Conservation (phyloP, 2,329 filamentous ascomycete species). For the Alternaria sp. region DNA sequence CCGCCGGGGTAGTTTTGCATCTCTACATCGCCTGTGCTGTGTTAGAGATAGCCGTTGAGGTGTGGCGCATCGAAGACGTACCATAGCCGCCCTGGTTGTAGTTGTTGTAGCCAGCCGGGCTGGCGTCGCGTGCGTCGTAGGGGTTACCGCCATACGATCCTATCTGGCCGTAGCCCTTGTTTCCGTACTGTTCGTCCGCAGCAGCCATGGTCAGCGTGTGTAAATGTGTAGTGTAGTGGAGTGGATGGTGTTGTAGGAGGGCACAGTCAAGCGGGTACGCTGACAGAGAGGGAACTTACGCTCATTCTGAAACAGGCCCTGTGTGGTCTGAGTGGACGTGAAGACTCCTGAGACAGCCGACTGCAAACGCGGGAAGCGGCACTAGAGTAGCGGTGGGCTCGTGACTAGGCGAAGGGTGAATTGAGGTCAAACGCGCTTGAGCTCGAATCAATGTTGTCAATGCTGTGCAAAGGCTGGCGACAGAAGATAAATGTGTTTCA, state of each 20-base stretch:
- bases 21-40: constrained; percentile 60
- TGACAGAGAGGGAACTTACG: constrained; percentile 37
- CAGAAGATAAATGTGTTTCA: constrained; percentile 23
- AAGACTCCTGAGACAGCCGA: constrained; percentile 45
- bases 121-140: constrained; percentile 50
- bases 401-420: neutral
- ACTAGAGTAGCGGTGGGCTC: constrained; percentile 7
- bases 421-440: constrained; percentile 9
- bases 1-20: constrained; percentile 65
- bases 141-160: constrained; percentile 53
- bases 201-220: constrained; percentile 25
- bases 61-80: constrained; percentile 40
- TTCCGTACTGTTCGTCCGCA: constrained; percentile 48
- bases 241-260: constrained; percentile 9
- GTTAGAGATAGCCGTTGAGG: constrained; percentile 26
- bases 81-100: constrained; percentile 51
- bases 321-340: constrained; percentile 41
- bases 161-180: constrained; percentile 49
- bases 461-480: constrained; percentile 13
- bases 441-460: constrained; percentile 14
- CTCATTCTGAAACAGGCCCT: constrained; percentile 48
- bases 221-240: constrained; percentile 9
- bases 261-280: constrained; percentile 11
- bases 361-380: constrained; percentile 19
- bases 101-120: constrained; percentile 58